Conservation (phyloP, 2,329 filamentous ascomycete genomes). For the Fusarium sp. region DNA sequence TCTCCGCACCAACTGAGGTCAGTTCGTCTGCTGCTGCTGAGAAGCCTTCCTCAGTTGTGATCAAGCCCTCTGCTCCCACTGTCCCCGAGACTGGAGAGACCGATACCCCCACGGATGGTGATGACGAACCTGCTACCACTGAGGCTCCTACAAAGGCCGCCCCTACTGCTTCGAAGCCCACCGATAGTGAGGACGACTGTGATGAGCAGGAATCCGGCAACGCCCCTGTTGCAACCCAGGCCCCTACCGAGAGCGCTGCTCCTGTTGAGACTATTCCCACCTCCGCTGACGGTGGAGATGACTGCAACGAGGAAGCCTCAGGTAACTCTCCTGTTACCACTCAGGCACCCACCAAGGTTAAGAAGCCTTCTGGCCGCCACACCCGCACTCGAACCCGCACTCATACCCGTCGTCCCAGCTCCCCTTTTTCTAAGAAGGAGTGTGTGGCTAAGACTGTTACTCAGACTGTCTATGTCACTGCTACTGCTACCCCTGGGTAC, state of each 20-base stretch:
- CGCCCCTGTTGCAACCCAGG: neutral
- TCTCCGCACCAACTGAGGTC: constrained; percentile 9
- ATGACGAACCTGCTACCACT: neutral
- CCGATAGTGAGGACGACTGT: neutral
- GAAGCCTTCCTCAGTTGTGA: constrained; percentile 16
- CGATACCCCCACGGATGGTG: neutral
- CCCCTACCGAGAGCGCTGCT: neutral
- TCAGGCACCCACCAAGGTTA: constrained; percentile 6
- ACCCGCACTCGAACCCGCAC: constrained; percentile 15
- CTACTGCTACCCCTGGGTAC: constrained; percentile 17
- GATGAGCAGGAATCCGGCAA: neutral
- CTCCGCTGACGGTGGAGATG: constrained; percentile 3
- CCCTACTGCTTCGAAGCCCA: neutral
- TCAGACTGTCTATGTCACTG: constrained; percentile 41
- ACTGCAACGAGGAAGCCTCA: constrained; percentile 19
- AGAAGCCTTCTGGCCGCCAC: constrained; percentile 21
- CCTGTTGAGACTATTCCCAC: neutral
- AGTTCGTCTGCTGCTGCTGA: neutral
- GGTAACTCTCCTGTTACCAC: neutral
- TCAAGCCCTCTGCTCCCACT: constrained; percentile 4
- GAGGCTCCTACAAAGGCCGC: neutral
- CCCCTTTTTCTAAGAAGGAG: constrained; percentile 7
- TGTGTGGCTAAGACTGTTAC: constrained; percentile 34
- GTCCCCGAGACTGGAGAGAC: neutral
- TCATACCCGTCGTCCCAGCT: constrained; percentile 20